Percentiles rank a stretch among this genome's conserved stretches.
These are phyloP conservation scores for Farysia itapuensis DNA, from an alignment of 1,284 basidiomycete genomes.

Conservation along the genomic window DNA sequence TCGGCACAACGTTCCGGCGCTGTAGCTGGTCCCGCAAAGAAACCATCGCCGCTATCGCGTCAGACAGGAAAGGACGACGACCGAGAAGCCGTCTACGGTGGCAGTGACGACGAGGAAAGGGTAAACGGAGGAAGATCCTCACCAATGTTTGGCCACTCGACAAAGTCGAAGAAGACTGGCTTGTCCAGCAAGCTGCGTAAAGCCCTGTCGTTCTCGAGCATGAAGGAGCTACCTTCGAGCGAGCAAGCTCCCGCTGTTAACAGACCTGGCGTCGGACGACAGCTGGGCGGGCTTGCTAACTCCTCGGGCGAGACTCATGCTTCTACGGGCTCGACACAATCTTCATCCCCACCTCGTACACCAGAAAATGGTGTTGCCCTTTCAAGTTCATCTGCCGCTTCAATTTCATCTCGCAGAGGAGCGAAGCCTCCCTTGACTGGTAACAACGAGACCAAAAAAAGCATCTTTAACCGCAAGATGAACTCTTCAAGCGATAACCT, in stretches of 20 bases:
- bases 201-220: constrained; percentile 47
- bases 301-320: constrained; percentile 46
- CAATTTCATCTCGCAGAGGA: constrained; percentile 49
- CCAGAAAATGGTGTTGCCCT: constrained; percentile 44
- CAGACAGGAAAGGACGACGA: constrained; percentile 34
- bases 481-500: constrained; percentile 97
- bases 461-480: constrained; percentile 81
- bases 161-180: constrained; percentile 45
- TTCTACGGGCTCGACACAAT: constrained; percentile 50
- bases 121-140: constrained; percentile 38
- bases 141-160: constrained; percentile 36
- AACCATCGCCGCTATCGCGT: constrained; percentile 49
- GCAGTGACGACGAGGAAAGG: constrained; percentile 48
- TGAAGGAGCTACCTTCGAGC: constrained; percentile 35
- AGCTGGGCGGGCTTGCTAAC: constrained; percentile 28
- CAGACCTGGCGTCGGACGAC: constrained; percentile 3
- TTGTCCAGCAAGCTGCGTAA: constrained; percentile 50
- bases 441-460: constrained; percentile 60
- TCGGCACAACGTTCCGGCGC: constrained; percentile 4
- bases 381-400: constrained; percentile 45
- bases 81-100: constrained; percentile 42
- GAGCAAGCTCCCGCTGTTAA: constrained; percentile 1
- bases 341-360: constrained; percentile 48
- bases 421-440: constrained; percentile 43
- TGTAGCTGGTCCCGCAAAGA: constrained; percentile 29